Base-by-base conservation (phyloP, 192 early-diverging fungal species). In the Entomortierella beljakovae region DNA sequence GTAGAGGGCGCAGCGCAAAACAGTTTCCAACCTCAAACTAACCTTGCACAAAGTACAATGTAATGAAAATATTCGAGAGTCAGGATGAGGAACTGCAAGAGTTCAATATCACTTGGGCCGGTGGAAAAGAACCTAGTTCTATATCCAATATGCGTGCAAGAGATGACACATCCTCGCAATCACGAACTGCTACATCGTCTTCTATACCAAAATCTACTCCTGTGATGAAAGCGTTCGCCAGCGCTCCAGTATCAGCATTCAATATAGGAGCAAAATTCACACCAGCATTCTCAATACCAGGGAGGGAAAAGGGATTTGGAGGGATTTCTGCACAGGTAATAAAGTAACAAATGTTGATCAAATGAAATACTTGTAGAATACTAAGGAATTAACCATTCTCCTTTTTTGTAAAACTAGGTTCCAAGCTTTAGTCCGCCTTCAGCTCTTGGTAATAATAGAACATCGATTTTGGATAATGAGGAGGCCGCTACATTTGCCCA, bases 81-180 rank as follows among this genome's bases (percentile, higher is more conserved):
- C 77, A 68, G 29, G 37, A 73, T 18, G 61, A 75, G 11, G 34
- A 67, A 2, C 57, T 87, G 11, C 48, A 57, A 7, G 16, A 57
- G 5, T 87, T 87, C 51, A 76, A 68, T 6, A 73, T 87, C 26
- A 61, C 81, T 32, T 87, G 86, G 86, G 86, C 84, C 15, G 66
- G 56, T 18, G 84, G 82, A 6, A 57, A 51, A 26, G 84, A 82
- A 31, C 86, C 86, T 23, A 64, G 58, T 2, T 58, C 74, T 11
- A 79, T 87, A 0, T 37, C 64, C 6, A 75, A 58, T 63, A 28
- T 87, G 33, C 69, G 81, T 32, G 49, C 42, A 22, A 83, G 65
- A 2, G 54, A 57, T 15, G 29, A 53, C 22, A 48, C 58, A 29
- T 38, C 58, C 37, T 48, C 66, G n/a, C n/a, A n/a, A n/a, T n/a